These are phyloP conservation scores for Hyphodiscus hymeniophilus DNA, from an alignment of 495 filamentous ascomycete genomes.

Conservation along the genomic window DNA sequence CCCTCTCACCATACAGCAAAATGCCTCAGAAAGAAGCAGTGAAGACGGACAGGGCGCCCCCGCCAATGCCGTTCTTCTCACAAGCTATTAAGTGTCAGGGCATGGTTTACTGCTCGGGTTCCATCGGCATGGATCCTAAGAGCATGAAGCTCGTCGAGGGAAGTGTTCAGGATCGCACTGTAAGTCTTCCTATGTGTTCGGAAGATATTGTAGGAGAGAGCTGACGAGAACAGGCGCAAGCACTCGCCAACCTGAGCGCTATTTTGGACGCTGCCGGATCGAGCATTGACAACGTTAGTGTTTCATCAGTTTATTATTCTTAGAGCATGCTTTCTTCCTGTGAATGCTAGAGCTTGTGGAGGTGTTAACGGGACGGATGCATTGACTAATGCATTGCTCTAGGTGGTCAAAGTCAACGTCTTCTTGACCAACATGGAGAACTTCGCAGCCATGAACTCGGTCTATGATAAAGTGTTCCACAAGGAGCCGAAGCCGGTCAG, in stretches of 20 bases:
- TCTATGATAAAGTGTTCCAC: conserved; percentile 48
- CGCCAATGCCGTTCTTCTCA: conserved; percentile 46
- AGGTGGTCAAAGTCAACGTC: conserved; percentile 60
- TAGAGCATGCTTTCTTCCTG: no score
- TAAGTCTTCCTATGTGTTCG: no score
- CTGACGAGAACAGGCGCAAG: no score
- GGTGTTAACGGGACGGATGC: no score
- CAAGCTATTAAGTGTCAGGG: conserved; percentile 50
- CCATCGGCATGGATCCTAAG: conserved; percentile 40
- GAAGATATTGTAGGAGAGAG: no score
- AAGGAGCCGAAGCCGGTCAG: conserved; percentile 48
- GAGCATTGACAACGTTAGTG: conserved; percentile 38
- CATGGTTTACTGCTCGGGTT: conserved; percentile 50
- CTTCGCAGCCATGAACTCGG: conserved; percentile 56
- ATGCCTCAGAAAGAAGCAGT: conserved; percentile 30
- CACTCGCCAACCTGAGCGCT: conserved; percentile 47
- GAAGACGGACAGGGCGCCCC: conserved; percentile 42
- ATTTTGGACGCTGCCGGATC: conserved; percentile 26
- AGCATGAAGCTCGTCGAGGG: conserved; percentile 43
- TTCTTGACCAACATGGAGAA: conserved; percentile 60
- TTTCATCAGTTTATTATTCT: no score
- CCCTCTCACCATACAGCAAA: no score
- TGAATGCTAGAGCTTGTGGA: no score
- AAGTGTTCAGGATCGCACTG: conserved; percentile 45
- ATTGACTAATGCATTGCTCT: conserved; percentile 26